Base-by-base conservation (phyloP, 2,329 filamentous ascomycete genomes). In the Colletotrichum orbiculare region DNA sequence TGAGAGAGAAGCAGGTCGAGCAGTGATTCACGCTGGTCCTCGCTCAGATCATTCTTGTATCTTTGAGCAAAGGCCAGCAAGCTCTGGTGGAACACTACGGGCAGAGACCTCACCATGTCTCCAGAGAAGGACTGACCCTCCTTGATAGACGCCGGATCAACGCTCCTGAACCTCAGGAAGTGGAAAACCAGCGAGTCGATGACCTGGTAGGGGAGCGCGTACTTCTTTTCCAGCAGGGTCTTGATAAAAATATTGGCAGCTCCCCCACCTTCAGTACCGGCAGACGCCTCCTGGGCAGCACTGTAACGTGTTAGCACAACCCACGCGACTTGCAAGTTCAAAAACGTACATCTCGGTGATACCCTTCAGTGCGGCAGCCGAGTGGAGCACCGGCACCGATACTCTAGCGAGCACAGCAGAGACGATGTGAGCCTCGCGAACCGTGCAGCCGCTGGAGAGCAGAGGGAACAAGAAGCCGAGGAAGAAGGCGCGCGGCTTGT, bases 201-300 rank as follows among this genome's bases (percentile, higher is more conserved):
- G 58, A 97, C 95, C 78, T 97, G 95, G 81, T 92, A 97, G 0
- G 95, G 96, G 10, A 99, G 83, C 0, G 96, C 96, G 72, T 99
- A 98, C 75, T 96, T 96, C 86, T 99, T 99, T 79, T 97, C 95
- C 4, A 99, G 83, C 42, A 99, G 85, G 1, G 93, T 89, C 74
- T 93, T 93, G 80, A 99, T 97, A 78, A 99, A 96, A 71, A 97
- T 91, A 78, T 97, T 98, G 67, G 94, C 96, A 4, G 94, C 91
- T 50, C 95, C 95, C 15, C 94, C 94, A 49, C 92, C 92, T 77
- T 97, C 95, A 6, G 90, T 91, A 60, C 94, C 88, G 17, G 89
- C 88, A 8, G 90, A 90, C 33, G 94, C 93, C 77, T 97, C 93
- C 73, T 97, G 91, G 1, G 95, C 94, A 6, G 94, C 92, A 73